phyloP scores from a whole-genome alignment of 768 basidiomycete genomes.

The Amanita subjunquillea region DNA sequence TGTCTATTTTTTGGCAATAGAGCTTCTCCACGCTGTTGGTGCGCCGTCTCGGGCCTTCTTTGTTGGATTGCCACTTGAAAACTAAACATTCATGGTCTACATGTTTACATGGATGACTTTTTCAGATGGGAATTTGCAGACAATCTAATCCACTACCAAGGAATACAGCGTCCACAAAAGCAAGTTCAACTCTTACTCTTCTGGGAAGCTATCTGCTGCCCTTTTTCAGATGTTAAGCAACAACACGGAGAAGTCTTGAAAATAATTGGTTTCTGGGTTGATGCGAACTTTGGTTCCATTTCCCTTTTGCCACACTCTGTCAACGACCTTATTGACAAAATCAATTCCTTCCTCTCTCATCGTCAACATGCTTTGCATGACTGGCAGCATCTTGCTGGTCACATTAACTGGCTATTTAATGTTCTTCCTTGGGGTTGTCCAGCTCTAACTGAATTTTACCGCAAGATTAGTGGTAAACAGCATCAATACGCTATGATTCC shows the following conservation, averaged over 20 bases:
- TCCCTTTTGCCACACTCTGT: conserved; percentile 11
- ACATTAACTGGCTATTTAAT: conserved; percentile 10
- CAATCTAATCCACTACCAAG: too few species aligned
- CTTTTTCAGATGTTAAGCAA: too few species aligned
- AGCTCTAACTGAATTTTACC: conserved; percentile 7
- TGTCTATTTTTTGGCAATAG: conserved; percentile 18
- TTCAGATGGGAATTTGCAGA: conserved; percentile 14
- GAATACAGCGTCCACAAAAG: too few species aligned
- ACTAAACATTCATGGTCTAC: conserved; percentile 11
- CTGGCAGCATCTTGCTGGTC: conserved; percentile 3
- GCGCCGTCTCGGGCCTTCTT: conserved; percentile 15
- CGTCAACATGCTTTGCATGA: background rate
- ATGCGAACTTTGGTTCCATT: conserved; percentile 16
- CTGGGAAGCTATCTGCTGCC: too few species aligned
- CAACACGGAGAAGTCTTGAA: too few species aligned
- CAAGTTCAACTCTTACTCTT: too few species aligned
- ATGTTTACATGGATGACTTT: conserved; percentile 20
- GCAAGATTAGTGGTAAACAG: too few species aligned
- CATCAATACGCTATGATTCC: background rate
- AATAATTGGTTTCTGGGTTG: too few species aligned
- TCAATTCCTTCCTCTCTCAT: conserved; percentile 10
- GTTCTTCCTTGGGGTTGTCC: conserved; percentile 9
- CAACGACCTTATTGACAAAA: conserved; percentile 9
- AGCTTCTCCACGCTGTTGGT: conserved; percentile 17
- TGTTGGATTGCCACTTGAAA: conserved; percentile 16